Evolutionary conservation across 768 basidiomycete genomes (phyloP), one percentile per base, ranked within the genome.

Genomic region (Sporobolomyces phaffii): DNA sequence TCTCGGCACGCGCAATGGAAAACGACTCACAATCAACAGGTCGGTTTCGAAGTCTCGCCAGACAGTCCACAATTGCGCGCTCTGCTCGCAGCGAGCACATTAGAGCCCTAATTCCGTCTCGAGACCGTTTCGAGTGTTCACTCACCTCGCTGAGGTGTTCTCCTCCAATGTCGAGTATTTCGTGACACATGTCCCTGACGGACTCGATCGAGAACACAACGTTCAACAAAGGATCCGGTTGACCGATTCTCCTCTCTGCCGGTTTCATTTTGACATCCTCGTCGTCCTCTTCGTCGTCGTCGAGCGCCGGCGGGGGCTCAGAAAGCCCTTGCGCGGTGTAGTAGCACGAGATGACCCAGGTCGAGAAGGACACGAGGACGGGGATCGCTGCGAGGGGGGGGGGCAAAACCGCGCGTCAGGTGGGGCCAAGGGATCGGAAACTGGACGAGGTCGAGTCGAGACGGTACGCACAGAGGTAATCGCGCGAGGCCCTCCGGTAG

Each of bases 41-140:
- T 86, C 83, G 48, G 87, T 74, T 73, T 88, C 87, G 87, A 89
- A 92, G 62, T 89, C 86, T 33, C 83, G 81, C 73, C 85, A 84
- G 29, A 80, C 63, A 65, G 88, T 84, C 88, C 88, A 93, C 15
- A 93, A 76, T 60, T 81, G 65, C 65, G 84, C 82, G 70, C 88
- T 86, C 90, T 91, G 74, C n/a, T n/a, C n/a, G n/a, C n/a, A n/a
- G n/a, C n/a, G n/a, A n/a, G n/a, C n/a, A n/a, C n/a, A n/a, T n/a
- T n/a, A n/a, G n/a, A n/a, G n/a, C n/a, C n/a, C n/a, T n/a, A n/a
- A n/a, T n/a, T n/a, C n/a, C n/a, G n/a, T n/a, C n/a, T n/a, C n/a
- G n/a, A n/a, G n/a, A 38, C 10, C 38, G 38, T 38, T 17, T 38
- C 38, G 38, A 38, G 38, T 17, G 38, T 9, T 38, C 10, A 66